Evolutionary conservation across 1,139 yeast species (phyloP), one percentile per base, ranked within the genome.

Genomic region (Candida labiduridarum): DNA sequence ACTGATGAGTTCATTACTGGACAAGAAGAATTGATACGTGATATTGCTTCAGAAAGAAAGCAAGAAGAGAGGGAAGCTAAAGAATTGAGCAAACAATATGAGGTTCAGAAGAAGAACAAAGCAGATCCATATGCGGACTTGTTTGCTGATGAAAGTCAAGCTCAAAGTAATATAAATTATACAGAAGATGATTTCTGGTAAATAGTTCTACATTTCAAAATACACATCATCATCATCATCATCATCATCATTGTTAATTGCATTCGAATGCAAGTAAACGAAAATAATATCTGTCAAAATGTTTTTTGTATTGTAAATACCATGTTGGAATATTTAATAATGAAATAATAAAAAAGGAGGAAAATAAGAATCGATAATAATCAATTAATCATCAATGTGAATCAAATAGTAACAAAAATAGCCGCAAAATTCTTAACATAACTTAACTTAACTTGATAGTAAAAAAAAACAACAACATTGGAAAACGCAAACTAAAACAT

Each of bases 161-260:
- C 72, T 49, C 72, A 75, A 53, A 68, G 85, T 44, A 74, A 73
- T 59, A 85, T 81, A 51, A 82, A 82, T 62, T 83, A 83, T 76
- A 71, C 63, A 56, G 90, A 85, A 59, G 91, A 85, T 49, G 90
- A 85, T 57, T 85, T 85, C 57, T 75, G 79, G 85, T 82, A 54
- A 57, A 19, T 25, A 25, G 29, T 41, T 11, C 16, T 38, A 36
- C 40, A 36, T 9, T 38, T 8, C 34, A 30, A 10, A 30, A 25
- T 25, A 7, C 9, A 25, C 29, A 34, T 33, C 15, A 12, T 33
- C 16, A 33, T 33, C 7, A 22, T 22, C 25, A 4, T n/a, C 29
- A 34, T 34, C 10, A n/a, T 34, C 18, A 34, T 34, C 10, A 25
- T 25, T 9, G 22, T 19, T 19, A 19, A 8, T 25, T 25, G 8